Conservation (phyloP, 371 early-diverging fungal species). For the Zopfochytrium polystomum region DNA sequence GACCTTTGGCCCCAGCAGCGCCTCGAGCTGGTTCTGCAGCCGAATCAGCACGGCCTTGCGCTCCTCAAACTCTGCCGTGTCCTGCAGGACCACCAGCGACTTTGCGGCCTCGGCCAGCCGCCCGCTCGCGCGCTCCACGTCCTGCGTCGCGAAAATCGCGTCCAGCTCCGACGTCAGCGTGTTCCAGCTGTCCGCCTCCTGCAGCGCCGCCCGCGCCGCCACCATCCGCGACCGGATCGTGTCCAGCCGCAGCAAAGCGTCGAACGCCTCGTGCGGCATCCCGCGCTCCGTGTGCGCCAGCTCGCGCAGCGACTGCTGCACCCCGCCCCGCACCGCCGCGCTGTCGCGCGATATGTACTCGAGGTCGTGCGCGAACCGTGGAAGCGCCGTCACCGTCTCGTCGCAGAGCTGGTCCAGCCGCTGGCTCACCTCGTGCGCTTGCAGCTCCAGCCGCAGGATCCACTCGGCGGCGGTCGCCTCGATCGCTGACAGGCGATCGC, state of each 20-base stretch:
- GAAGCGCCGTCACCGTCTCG: constrained; percentile 54
- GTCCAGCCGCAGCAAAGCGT: constrained; percentile 64
- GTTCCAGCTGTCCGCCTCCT: constrained; percentile 75
- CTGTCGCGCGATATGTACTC: constrained; percentile 59
- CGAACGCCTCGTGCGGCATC: constrained; percentile 54
- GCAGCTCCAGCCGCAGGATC: neutral
- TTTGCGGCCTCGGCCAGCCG: constrained; percentile 64
- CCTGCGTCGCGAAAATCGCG: constrained; percentile 56
- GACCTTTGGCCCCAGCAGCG: constrained; percentile 48
- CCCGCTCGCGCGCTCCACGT: constrained; percentile 58
- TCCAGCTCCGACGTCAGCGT: constrained; percentile 68
- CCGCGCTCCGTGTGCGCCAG: constrained; percentile 39
- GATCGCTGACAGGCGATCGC: neutral
- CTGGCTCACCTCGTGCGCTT: neutral
- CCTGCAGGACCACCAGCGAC: constrained; percentile 62
- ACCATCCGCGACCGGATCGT: constrained; percentile 70
- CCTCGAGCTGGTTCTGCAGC: constrained; percentile 58
- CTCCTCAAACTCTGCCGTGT: constrained; percentile 65
- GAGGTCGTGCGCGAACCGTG: constrained; percentile 63
- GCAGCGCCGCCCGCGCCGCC: constrained; percentile 51
- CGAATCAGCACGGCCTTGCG: constrained; percentile 49
- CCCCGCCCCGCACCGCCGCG: neutral
- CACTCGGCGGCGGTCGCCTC: neutral
- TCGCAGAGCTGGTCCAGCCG: constrained; percentile 53
- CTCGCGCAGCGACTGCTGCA: constrained; percentile 43